Percentiles rank a stretch among this genome's conserved stretches.
Conservation (phyloP, 495 filamentous ascomycete genomes). For the Cairneyella variabilis region DNA sequence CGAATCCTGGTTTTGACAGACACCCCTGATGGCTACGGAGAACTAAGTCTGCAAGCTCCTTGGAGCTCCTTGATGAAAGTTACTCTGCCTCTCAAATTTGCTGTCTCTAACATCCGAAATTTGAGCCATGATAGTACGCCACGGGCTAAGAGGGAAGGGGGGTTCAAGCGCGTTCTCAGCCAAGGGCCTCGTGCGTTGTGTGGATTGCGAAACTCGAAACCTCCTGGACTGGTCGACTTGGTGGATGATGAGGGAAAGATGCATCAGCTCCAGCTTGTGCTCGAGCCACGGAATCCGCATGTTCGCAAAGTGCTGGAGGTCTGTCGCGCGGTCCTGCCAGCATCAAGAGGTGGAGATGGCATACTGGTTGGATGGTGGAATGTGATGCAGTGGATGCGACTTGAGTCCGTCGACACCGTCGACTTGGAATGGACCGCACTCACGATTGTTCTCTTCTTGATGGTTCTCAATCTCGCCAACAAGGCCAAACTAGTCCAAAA, state of each 20-base stretch:
- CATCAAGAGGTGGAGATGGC: constrained; percentile 56
- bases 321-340: constrained; percentile 58
- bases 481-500: constrained; percentile 19
- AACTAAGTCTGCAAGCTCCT: constrained; percentile 69
- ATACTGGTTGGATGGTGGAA: constrained; percentile 74
- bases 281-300: constrained; percentile 59
- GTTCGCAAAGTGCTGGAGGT: constrained; percentile 56
- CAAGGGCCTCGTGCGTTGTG: constrained; percentile 41
- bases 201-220: constrained; percentile 41
- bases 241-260: constrained; percentile 54
- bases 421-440: constrained; percentile 78
- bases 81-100: constrained; percentile 32
- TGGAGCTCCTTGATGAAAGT: constrained; percentile 64
- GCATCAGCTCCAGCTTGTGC: constrained; percentile 62
- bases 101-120: constrained; percentile 23
- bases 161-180: constrained; percentile 49
- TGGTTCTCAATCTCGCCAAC: constrained; percentile 37
- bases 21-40: constrained; percentile 54
- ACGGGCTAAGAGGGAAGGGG: constrained; percentile 39
- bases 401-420: constrained; percentile 40
- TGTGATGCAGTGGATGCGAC: constrained; percentile 62
- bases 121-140: constrained; percentile 21
- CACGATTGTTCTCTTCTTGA: constrained; percentile 64
- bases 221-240: constrained; percentile 59
- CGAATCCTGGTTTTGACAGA: constrained; percentile 68